Conservation (phyloP, 2,329 filamentous ascomycete genomes). For the Aspergillus neotritici region DNA sequence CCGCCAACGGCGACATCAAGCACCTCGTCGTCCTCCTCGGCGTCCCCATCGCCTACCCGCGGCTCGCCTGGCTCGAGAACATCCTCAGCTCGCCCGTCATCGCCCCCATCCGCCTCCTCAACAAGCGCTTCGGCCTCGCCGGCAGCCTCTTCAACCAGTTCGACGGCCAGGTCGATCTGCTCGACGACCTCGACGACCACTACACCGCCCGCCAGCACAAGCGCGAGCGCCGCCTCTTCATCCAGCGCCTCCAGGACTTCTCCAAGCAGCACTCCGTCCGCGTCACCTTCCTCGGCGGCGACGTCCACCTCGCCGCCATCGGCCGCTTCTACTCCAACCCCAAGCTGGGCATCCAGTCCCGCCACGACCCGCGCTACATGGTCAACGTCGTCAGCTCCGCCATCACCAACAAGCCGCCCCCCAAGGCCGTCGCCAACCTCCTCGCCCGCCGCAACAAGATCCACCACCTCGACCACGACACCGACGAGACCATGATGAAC, state of each 20-base stretch:
- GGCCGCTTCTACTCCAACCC: slow-evolving; percentile 61
- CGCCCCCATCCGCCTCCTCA: slow-evolving; percentile 80
- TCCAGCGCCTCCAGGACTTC: slow-evolving; percentile 59
- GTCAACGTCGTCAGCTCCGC: slow-evolving; percentile 59
- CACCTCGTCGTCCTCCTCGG: slow-evolving; percentile 60
- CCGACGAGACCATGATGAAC: slow-evolving; percentile 59
- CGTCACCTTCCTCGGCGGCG: slow-evolving; percentile 58
- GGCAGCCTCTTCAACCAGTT: slow-evolving; percentile 90
- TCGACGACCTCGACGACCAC: slow-evolving; percentile 62
- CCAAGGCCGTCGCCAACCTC: slow-evolving; percentile 59
- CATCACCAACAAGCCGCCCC: slow-evolving; percentile 64
- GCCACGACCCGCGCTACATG: slow-evolving; percentile 59
- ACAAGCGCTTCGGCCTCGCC: slow-evolving; percentile 81
- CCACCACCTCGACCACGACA: slow-evolving; percentile 57
- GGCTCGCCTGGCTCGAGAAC: slow-evolving; percentile 94
- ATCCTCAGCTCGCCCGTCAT: slow-evolving; percentile 81
- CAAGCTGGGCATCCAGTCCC: slow-evolving; percentile 50
- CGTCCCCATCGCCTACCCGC: slow-evolving; percentile 64
- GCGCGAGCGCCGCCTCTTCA: slow-evolving; percentile 69
- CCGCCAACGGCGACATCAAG: slow-evolving; percentile 52
- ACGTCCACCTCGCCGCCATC: slow-evolving; percentile 59
- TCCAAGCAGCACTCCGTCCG: slow-evolving; percentile 52
- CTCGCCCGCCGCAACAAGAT: slow-evolving; percentile 60
- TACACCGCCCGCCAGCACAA: slow-evolving; percentile 93
- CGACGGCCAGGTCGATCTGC: slow-evolving; percentile 65